Base-by-base conservation (phyloP, 2,329 filamentous ascomycete genomes). In the Colletotrichum godetiae region DNA sequence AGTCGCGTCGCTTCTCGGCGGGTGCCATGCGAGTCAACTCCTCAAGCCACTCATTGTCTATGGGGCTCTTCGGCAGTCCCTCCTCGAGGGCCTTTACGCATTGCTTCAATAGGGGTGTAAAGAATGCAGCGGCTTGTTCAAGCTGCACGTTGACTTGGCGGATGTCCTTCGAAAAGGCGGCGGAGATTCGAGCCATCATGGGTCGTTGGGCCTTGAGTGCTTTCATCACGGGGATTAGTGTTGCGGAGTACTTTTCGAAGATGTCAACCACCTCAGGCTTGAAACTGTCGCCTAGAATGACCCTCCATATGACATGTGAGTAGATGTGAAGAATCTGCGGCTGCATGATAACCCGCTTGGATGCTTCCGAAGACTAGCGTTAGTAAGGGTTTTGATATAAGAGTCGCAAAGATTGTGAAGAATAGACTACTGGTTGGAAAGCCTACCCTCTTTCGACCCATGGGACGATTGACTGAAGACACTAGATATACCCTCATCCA, bases 301-400 rank as follows among this genome's bases (percentile, higher is more conserved):
- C 70, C 2, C 67, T 53, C 70, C 67, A 73, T 37, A 73, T 70
- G 1, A 70, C 70, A n/a, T 70, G 60, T 8, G 70, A 73, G 7
- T 73, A 73, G 1, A 73, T n/a, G 13, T 65, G 70, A 11, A 70
- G 31, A 12, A 73, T 73, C 7, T 70, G 60, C 27, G 70, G 60
- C 60, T 73, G 70, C 46, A 73, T 70, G 53, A 73, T 73, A 2
- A 73, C 33, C 19, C 15, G 12, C 27, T 46, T 69, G 12, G 19
- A 29, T 22, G 46, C 70, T 73, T 27, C 27, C 3, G 12, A 29
- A 13, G 19, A 5, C 1, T 2, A 29, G 27, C 10, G 15, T 72
- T 11, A 69, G 59, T 1, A 37, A 56, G 13, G 2, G 4, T 42
- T 27, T 13, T 8, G 5, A 27, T 13, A 5, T 11, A 3, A 1